Evolutionary conservation across 768 basidiomycete genomes (phyloP).

Genomic region (Lentinula aciculospora): DNA sequence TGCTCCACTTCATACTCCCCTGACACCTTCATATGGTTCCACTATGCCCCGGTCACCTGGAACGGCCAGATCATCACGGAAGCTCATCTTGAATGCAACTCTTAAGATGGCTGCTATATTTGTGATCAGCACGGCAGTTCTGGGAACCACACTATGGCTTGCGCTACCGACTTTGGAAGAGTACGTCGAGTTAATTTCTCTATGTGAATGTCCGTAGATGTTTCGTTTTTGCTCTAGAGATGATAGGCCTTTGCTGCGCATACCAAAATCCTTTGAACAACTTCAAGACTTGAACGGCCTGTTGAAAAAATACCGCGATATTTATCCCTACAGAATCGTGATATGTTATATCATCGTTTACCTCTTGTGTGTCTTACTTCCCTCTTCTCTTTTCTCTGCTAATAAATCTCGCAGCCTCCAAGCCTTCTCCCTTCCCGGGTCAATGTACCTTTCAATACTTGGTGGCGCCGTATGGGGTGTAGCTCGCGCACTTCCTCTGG

Average conservation of each 20-base stretch:
- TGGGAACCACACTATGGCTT: constrained; percentile 76
- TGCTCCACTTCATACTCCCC: constrained; percentile 38
- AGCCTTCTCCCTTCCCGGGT: constrained; percentile 93
- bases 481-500: constrained; percentile 78
- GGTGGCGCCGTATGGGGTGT: constrained; percentile 96
- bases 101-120: constrained; percentile 84
- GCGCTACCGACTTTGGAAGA: constrained; percentile 75
- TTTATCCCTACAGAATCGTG: constrained; percentile 81
- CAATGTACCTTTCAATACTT: constrained; percentile 96
- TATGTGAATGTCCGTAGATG: constrained; percentile 7
- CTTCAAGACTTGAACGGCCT: constrained; percentile 81
- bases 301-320: constrained; percentile 87
- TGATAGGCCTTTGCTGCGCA: constrained; percentile 69
- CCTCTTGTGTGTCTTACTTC: constrained; percentile 66
- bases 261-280: constrained; percentile 86
- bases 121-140: constrained; percentile 55
- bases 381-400: not conserved
- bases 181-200: constrained; percentile 36
- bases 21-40: constrained; percentile 49
- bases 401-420: constrained; percentile 59
- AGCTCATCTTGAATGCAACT: constrained; percentile 72
- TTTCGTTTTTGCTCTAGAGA: constrained; percentile 37
- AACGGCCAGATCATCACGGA: constrained; percentile 37
- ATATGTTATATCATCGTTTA: constrained; percentile 87
- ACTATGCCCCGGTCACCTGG: constrained; percentile 26